A percentile compares a stretch with the other conserved stretches of the same genome.
phyloP scores from a whole-genome alignment of 176 grass and related monocot species.

The Triticum monococcum region DNA sequence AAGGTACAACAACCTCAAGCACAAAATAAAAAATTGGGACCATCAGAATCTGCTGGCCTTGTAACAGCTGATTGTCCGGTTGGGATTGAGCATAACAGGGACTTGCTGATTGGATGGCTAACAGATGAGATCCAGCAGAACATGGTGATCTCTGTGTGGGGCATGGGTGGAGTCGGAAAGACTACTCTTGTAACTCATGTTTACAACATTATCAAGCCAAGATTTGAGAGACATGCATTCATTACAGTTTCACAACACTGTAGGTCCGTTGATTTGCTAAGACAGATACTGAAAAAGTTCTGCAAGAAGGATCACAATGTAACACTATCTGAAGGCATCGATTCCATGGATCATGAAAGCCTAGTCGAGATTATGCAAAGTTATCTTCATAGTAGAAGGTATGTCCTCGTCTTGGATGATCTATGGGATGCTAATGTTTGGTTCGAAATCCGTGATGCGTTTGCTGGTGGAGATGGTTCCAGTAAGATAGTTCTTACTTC shows the following conservation, averaged over 20 bases:
- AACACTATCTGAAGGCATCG: neutral
- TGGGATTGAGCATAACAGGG: neutral
- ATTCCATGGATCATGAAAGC: neutral
- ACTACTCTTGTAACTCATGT: conserved; percentile 9
- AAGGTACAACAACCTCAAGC: neutral
- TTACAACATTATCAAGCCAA: neutral
- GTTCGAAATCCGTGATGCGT: neutral
- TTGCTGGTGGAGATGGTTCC: neutral
- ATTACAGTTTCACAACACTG: neutral
- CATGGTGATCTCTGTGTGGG: neutral
- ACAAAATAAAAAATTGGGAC: neutral
- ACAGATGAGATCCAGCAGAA: neutral
- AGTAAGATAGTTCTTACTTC: neutral
- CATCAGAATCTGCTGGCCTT: neutral
- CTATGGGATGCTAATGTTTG: neutral
- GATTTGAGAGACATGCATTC: neutral
- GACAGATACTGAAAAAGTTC: neutral
- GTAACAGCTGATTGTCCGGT: neutral
- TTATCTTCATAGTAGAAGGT: conserved; percentile 5
- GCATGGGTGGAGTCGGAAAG: conserved; percentile 18
- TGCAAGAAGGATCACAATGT: neutral
- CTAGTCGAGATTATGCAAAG: neutral
- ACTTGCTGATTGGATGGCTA: neutral
- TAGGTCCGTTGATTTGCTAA: neutral
- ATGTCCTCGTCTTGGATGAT: neutral